phyloP scores from a whole-genome alignment of 1,139 yeast species.

The Ogataea hybrid region DNA sequence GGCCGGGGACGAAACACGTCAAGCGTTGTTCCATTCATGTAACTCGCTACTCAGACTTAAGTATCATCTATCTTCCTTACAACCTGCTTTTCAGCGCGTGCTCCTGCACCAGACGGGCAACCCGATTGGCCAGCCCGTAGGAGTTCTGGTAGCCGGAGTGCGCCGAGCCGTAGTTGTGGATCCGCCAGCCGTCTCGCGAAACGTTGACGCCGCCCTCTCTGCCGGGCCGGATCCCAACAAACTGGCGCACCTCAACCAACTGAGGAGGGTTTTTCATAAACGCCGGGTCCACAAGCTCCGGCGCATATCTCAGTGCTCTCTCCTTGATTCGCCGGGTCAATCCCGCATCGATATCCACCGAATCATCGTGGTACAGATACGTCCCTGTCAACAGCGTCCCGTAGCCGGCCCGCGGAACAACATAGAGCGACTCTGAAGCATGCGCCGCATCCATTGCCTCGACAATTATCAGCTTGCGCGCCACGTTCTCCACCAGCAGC shows the following conservation, averaged over 20 bases:
- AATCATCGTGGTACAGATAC: conserved; percentile 32
- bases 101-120: conserved; percentile 31
- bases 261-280: conserved; percentile 35
- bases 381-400: conserved; percentile 51
- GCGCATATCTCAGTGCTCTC: conserved; percentile 42
- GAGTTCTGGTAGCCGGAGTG: conserved; percentile 48
- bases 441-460: conserved; percentile 37
- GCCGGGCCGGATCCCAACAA: conserved; percentile 48
- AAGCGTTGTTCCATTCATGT: no score
- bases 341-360: conserved; percentile 35
- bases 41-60: no score
- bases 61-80: background rate
- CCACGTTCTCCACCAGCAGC: conserved; percentile 40
- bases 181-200: conserved; percentile 23
- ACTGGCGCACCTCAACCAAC: conserved; percentile 38
- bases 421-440: conserved; percentile 45
- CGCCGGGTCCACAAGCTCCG: conserved; percentile 35
- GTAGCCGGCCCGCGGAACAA: conserved; percentile 50
- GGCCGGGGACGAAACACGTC: background rate
- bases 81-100: conserved; percentile 1
- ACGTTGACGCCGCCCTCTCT: conserved; percentile 45
- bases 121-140: conserved; percentile 40
- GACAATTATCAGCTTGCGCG: conserved; percentile 28
- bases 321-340: conserved; percentile 39
- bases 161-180: conserved; percentile 49